phyloP scores from a whole-genome alignment of 345 rosid genomes.

The Rubroshorea leprosula region DNA sequence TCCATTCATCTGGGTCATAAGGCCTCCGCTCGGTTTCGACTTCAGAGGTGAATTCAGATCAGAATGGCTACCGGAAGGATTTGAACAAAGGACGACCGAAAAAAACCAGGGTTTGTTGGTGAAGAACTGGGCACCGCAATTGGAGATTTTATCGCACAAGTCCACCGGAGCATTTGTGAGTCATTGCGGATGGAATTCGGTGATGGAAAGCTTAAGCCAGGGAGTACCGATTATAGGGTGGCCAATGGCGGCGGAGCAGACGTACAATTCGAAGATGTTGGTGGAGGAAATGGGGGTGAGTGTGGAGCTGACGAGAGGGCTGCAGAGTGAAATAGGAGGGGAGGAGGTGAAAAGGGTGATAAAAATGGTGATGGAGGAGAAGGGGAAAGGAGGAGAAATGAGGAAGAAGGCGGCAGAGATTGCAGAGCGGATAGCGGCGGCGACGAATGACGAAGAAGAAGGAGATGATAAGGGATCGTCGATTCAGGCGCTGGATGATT shows the following conservation, averaged over 20 bases:
- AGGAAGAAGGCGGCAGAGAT: slow-evolving; percentile 31
- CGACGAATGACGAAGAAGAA: slow-evolving; percentile 23
- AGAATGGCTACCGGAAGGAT: slow-evolving; percentile 49
- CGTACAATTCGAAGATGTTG: slow-evolving; percentile 42
- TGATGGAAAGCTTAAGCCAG: no score
- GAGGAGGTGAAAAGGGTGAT: slow-evolving; percentile 29
- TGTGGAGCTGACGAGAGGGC: slow-evolving; percentile 39
- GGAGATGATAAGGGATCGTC: slow-evolving; percentile 31
- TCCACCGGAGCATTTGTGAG: no score
- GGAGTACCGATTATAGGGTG: no score
- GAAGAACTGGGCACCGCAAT: no score
- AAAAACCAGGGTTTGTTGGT: slow-evolving; percentile 30
- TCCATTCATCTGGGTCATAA: slow-evolving; percentile 49
- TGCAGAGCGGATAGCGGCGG: slow-evolving; percentile 18
- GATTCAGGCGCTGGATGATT: slow-evolving; percentile 27
- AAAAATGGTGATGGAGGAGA: slow-evolving; percentile 28
- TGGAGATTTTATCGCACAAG: no score
- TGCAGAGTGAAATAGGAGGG: slow-evolving; percentile 9
- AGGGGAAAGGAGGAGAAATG: slow-evolving; percentile 37
- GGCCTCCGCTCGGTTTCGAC: slow-evolving; percentile 45
- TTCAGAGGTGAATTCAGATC: slow-evolving; percentile 25
- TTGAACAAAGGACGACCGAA: slow-evolving; percentile 20
- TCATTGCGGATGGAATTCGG: no score
- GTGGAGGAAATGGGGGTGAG: slow-evolving; percentile 48
- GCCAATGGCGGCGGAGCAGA: slow-evolving; percentile 47